phyloP scores from a whole-genome alignment of 2,329 filamentous ascomycete species.

The Domatiomyces globalis region DNA sequence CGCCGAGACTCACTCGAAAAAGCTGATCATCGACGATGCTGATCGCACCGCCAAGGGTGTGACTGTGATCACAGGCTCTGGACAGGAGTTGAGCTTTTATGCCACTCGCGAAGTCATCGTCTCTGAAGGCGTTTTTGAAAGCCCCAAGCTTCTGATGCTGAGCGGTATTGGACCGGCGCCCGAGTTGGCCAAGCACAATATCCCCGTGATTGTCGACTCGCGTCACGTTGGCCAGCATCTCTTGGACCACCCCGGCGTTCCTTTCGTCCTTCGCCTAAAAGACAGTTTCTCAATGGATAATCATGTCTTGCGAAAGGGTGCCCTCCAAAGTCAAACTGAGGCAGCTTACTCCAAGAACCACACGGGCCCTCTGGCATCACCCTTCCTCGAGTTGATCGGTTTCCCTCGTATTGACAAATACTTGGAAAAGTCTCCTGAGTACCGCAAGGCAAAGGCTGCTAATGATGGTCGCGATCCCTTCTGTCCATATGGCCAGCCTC shows the following conservation, averaged over 20 bases:
- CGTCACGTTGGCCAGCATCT: conserved; percentile 52
- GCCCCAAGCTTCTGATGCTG: conserved; percentile 50
- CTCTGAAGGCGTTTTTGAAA: conserved; percentile 45
- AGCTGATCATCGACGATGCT: conserved; percentile 38
- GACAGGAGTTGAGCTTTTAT: conserved; percentile 32
- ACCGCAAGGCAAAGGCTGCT: conserved; percentile 29
- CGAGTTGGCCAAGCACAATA: conserved; percentile 40
- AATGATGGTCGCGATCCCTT: conserved; percentile 39
- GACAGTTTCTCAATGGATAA: conserved; percentile 28
- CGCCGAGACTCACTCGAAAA: conserved; percentile 36
- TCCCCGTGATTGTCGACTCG: conserved; percentile 40
- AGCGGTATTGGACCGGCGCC: conserved; percentile 44
- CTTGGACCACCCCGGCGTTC: conserved; percentile 37
- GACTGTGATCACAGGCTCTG: conserved; percentile 30
- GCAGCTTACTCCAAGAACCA: conserved; percentile 26
- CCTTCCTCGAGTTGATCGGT: conserved; percentile 38
- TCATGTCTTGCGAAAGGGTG: conserved; percentile 26
- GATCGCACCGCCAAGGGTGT: conserved; percentile 33
- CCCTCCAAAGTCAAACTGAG: conserved; percentile 23
- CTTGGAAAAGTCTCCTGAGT: conserved; percentile 36
- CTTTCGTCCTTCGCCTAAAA: conserved; percentile 29
- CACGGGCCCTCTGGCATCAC: conserved; percentile 29
- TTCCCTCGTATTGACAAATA: conserved; percentile 44
- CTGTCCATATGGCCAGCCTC: conserved; percentile 42
- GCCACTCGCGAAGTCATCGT: conserved; percentile 38